Conservation (phyloP, 176 grass and related monocot species). For the Canna indica region DNA sequence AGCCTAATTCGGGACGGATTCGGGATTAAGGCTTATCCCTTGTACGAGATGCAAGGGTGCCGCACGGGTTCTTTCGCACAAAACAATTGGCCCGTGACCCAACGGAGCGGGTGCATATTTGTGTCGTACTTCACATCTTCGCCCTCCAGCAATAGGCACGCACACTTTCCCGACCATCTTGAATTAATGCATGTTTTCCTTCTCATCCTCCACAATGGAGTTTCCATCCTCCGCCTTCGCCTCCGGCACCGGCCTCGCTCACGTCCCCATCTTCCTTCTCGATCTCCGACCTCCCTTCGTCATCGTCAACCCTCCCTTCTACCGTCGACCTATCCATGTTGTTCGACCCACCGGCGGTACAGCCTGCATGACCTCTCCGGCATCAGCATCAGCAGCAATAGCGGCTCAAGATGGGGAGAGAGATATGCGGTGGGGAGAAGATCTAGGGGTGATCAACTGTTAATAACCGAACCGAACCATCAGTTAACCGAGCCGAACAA, state of each 20-base stretch:
- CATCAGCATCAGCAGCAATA: too few species aligned
- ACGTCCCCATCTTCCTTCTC: constrained; percentile 44
- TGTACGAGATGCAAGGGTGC: too few species aligned
- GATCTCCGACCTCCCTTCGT: constrained; percentile 66
- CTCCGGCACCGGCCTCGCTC: constrained; percentile 48
- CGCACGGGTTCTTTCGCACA: too few species aligned
- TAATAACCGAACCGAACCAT: too few species aligned
- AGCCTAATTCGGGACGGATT: too few species aligned
- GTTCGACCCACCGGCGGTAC: constrained; percentile 33
- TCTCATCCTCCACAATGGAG: constrained; percentile 76
- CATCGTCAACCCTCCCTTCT: constrained; percentile 24
- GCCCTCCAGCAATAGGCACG: constrained; percentile 86
- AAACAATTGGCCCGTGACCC: too few species aligned
- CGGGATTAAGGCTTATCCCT: too few species aligned
- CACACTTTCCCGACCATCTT: constrained; percentile 68
- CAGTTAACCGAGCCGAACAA: too few species aligned
- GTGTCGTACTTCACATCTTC: constrained; percentile 97
- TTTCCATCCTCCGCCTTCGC: constrained; percentile 52
- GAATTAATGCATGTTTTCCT: too few species aligned
- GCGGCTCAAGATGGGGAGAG: too few species aligned
- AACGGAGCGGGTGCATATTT: constrained; percentile 91
- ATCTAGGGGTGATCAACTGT: too few species aligned
- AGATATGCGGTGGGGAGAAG: too few species aligned
- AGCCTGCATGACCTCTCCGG: constrained; percentile 38
- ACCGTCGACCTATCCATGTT: constrained; percentile 28